phyloP scores from a whole-genome alignment of 805 yeast species.

The Candida cerambycidarum region DNA sequence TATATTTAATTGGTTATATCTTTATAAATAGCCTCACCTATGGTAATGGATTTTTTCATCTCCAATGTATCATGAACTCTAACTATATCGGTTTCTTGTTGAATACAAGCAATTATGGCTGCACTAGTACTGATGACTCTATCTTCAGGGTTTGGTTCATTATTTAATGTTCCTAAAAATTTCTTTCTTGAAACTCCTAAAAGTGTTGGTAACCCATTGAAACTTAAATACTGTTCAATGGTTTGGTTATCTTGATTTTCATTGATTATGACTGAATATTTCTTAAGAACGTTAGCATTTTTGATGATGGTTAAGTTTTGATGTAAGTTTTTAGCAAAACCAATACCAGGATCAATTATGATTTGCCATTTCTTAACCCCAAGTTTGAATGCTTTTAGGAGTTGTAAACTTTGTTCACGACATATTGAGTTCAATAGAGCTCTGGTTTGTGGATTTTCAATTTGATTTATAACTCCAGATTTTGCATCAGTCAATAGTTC shows the following conservation, averaged over 20 bases:
- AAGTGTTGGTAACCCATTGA: constrained; percentile 62
- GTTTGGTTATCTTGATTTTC: constrained; percentile 15
- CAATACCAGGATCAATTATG: constrained; percentile 91
- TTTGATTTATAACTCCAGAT: constrained; percentile 20
- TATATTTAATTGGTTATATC: too few relatives aligned
- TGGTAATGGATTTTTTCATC: constrained; percentile 42
- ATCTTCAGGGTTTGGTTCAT: constrained; percentile 53
- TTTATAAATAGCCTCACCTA: constrained; percentile 74
- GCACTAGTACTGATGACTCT: constrained; percentile 79
- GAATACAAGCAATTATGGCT: constrained; percentile 68
- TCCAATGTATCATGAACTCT: constrained; percentile 83
- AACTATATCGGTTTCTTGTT: constrained; percentile 74
- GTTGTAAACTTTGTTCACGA: constrained; percentile 59
- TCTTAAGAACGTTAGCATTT: constrained; percentile 47
- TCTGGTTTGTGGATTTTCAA: constrained; percentile 19
- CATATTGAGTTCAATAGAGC: constrained; percentile 57
- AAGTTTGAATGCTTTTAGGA: constrained; percentile 51
- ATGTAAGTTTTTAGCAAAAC: constrained; percentile 81
- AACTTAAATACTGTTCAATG: constrained; percentile 33
- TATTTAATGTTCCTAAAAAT: constrained; percentile 76
- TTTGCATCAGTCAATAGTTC: constrained; percentile 36
- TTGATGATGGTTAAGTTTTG: constrained; percentile 72
- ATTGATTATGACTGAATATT: constrained; percentile 38
- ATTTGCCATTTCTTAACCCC: constrained; percentile 91
- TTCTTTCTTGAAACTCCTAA: constrained; percentile 88